A percentile compares a stretch with the other conserved stretches of the same genome.
phyloP scores from a whole-genome alignment of 2,329 filamentous ascomycete genomes.

The Dactylellina leptospora region DNA sequence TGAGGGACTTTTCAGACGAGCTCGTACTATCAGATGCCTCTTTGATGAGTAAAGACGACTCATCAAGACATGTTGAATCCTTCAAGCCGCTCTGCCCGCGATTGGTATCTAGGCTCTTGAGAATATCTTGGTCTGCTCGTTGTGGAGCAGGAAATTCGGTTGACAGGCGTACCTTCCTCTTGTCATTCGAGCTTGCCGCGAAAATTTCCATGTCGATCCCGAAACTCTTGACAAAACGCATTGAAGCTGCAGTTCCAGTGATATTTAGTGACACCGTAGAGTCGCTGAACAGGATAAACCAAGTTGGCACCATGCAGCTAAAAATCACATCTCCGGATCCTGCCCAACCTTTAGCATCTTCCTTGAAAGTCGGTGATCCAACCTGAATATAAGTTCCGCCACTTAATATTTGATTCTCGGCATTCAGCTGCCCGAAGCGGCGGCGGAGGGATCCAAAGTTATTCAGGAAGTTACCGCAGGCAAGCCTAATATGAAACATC shows the following conservation, averaged over 20 bases:
- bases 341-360: slow-evolving; percentile 52
- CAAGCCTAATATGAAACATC: slow-evolving; percentile 34
- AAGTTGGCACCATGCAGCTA: slow-evolving; percentile 54
- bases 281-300: slow-evolving; percentile 29
- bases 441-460: slow-evolving; percentile 38
- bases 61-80: background rate
- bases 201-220: slow-evolving; percentile 10
- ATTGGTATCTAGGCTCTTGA: background rate
- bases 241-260: background rate
- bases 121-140: background rate
- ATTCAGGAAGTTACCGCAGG: slow-evolving; percentile 3
- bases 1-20: background rate
- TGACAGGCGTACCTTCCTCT: slow-evolving; percentile 6
- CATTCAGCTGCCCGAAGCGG: slow-evolving; percentile 27
- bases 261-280: slow-evolving; percentile 15
- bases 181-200: background rate
- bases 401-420: background rate
- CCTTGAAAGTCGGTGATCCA: slow-evolving; percentile 28
- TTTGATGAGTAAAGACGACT: background rate
- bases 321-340: slow-evolving; percentile 52
- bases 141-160: slow-evolving; percentile 15
- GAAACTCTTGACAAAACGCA: background rate
- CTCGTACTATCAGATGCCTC: background rate
- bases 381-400: slow-evolving; percentile 16
- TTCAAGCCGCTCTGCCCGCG: background rate